Evolutionary conservation across 2,329 filamentous ascomycete species (phyloP), one percentile per base, ranked within the genome.

Genomic region (Arthrobotrys entomopaga): DNA sequence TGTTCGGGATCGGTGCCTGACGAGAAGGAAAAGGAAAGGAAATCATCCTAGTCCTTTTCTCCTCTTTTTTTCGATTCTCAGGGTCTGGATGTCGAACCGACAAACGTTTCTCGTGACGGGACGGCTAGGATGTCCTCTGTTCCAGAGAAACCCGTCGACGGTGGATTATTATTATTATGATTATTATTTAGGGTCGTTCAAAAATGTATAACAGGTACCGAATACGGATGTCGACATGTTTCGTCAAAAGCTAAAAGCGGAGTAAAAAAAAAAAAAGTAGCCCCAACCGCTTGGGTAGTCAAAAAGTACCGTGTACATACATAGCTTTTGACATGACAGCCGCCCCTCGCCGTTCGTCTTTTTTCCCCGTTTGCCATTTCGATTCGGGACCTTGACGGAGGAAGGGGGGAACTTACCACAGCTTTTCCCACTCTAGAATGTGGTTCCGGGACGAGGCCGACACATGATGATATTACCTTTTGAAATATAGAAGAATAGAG

Each of bases 361-460:
- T n/a, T n/a, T 54, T 49, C 50, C 52, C 50, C 46, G 58, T 66
- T 66, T 56, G 57, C 56, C 65, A 54, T 69, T 61, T 69, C 56
- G 48, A 60, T 69, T 61, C 64, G 65, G 65, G 26, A 20, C 65
- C 57, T 70, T 26, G 46, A 58, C 65, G 58, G 65, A 70, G 53
- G 19, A 52, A 43, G 63, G 53, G 26, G 50, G 48, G 46, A 63
- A 60, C 29, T 42, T 66, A 63, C 63, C 56, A 49, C 56, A 49
- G 26, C 34, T 50, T 49, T 63, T 66, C 69, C 69, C 57, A 57
- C 53, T 74, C 46, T 56, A 74, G 70, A 67, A 74, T 67, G 70
- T 74, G 63, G 63, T 74, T 74, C 70, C 70, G 70, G 70, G 34
- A 56, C 40, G 48, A 65, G 61, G 54, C 60, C 70, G 58, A 70